These are phyloP conservation scores for Hippophae tibetana DNA, from an alignment of 306 rosid genomes.

Conservation along the genomic window DNA sequence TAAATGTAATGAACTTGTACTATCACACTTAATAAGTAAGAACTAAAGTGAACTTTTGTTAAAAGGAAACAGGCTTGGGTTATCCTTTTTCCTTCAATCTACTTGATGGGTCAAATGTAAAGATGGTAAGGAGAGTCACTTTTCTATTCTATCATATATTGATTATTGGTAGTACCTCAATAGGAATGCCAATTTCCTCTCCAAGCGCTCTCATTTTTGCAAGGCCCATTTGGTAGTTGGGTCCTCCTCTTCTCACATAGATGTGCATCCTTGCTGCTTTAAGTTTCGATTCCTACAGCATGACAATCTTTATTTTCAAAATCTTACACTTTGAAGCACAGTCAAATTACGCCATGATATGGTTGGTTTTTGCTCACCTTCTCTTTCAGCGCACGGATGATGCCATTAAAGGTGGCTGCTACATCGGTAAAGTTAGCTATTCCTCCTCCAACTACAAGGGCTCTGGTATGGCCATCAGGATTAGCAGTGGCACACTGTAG, in stretches of 20 bases:
- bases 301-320: constrained; percentile 18
- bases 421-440: constrained; percentile 95
- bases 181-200: constrained; percentile 80
- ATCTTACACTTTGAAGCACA: constrained; percentile 6
- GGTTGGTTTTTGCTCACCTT: constrained; percentile 39
- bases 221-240: constrained; percentile 95
- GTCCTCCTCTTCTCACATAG: constrained; percentile 96
- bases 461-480: constrained; percentile 81
- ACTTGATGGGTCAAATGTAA: background rate
- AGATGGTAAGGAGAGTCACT: background rate
- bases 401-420: constrained; percentile 91
- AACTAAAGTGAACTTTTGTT: too few species aligned
- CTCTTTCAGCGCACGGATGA: constrained; percentile 85
- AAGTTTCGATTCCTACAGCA: constrained; percentile 65
- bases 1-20: too few species aligned
- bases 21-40: too few species aligned
- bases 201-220: constrained; percentile 83
- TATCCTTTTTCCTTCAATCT: too few species aligned
- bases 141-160: too few species aligned
- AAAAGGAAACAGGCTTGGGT: too few species aligned
- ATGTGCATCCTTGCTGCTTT: constrained; percentile 81
- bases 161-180: constrained; percentile 44
- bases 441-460: constrained; percentile 95
- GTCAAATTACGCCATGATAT: background rate
- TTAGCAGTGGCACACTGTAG: constrained; percentile 84